phyloP scores from a whole-genome alignment of 108 stramenopile species.

The Seminavis robusta region DNA sequence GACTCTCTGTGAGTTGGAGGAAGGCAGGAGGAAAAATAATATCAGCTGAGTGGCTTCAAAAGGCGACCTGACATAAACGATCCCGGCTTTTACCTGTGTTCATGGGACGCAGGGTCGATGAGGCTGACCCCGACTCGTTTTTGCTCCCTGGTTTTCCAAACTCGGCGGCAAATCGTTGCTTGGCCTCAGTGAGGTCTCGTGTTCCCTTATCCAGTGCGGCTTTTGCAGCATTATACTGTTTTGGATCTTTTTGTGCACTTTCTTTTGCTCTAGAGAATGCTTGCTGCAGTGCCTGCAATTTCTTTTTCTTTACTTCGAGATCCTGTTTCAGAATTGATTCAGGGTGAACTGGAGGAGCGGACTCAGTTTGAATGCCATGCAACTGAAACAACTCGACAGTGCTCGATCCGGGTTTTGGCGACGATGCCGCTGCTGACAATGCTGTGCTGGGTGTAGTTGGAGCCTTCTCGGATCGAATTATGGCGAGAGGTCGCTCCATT shows the following conservation, averaged over 20 bases:
- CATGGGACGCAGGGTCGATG: too few relatives aligned
- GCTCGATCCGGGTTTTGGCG: conserved; percentile 13
- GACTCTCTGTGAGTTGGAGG: conserved; percentile 41
- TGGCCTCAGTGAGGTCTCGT: conserved; percentile 42
- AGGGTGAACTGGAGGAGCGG: conserved; percentile 11
- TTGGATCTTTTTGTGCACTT: too few relatives aligned
- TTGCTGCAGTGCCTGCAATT: conserved; percentile 38
- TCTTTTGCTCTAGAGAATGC: conserved; percentile 41
- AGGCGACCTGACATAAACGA: too few relatives aligned
- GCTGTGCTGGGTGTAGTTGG: conserved; percentile 9
- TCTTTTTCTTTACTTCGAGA: conserved; percentile 53
- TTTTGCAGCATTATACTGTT: conserved; percentile 32
- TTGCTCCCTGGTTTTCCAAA: conserved; percentile 22
- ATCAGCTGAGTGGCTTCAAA: too few relatives aligned
- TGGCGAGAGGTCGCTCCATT: conserved; percentile 80
- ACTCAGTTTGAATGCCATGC: conserved; percentile 14
- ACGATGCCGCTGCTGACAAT: conserved; percentile 12
- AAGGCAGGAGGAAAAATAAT: too few relatives aligned
- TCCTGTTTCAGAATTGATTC: conserved; percentile 33
- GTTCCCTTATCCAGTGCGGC: conserved; percentile 33
- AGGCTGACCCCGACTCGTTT: too few relatives aligned
- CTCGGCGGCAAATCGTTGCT: conserved; percentile 37
- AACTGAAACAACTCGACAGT: conserved; percentile 7
- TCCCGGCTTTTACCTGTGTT: too few relatives aligned
- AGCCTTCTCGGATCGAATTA: conserved; percentile 79